Evolutionary conservation across 73 alveolate genomes (phyloP), one percentile per base, ranked within the genome.

Genomic region (Tetrahymena thermophila): DNA sequence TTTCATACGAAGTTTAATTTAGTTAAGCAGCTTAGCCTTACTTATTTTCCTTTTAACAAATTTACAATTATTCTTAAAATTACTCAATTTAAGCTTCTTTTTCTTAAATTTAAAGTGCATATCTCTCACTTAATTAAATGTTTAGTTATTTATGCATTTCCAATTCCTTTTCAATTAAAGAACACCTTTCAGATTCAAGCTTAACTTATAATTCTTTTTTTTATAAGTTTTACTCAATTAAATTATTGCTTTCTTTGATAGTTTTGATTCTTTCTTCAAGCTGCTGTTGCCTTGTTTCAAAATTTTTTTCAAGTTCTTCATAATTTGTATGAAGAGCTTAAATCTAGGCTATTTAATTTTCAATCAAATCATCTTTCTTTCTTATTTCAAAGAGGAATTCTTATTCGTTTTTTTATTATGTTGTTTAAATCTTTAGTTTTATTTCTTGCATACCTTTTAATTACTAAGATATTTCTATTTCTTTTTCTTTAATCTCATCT

Each of bases 241-340:
- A 71, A 34, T n/a, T 28, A 10, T 71, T 71, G 17, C 89, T 71
- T 71, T 71, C 89, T 71, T 71, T 28, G 1, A 71, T 71, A 28
- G 89, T 71, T 71, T 71, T 71, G n/a, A 71, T 71, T 71, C 89
- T 71, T n/a, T 71, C 89, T 71, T 71, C 89, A n/a, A 71, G 89
- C 31, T 71, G 37, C 11, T 71, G 7, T 31, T 71, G 11, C 8
- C 89, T n/a, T 8, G 13, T 5, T 71, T 71, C 35, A 71, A 28
- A 71, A 28, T 71, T 31, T 71, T 31, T 71, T 71, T 71, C 89
- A 19, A 71, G 89, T 28, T 71, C 89, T 71, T 71, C 89, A 31
- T 71, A 71, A n/a, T 71, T 71, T 28, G 89, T 71, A 31, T 71
- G 89, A 13, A 71, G 37, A n/a, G 35, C 89, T 71, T 71, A 71